Conservation (phyloP, 2,329 filamentous ascomycete genomes). For the Fusarium secorum region DNA sequence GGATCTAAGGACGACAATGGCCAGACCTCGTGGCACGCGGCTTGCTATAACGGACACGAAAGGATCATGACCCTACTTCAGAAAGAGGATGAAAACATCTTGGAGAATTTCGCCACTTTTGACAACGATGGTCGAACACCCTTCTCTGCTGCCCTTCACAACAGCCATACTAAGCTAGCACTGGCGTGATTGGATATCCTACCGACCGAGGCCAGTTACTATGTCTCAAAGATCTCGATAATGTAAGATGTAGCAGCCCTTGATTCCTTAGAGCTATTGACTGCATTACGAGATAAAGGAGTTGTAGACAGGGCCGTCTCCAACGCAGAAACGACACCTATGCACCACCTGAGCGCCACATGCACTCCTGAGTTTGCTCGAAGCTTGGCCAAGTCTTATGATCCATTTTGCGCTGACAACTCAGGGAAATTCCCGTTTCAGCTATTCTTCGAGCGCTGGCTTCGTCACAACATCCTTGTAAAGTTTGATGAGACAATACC, state of each 20-base stretch:
- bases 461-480: background rate
- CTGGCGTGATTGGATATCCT: background rate
- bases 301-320: accelerated
- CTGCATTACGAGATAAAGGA: background rate
- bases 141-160: background rate
- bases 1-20: too few relatives aligned
- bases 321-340: background rate
- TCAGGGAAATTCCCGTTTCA: background rate
- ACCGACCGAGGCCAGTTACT: background rate
- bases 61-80: background rate
- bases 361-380: background rate
- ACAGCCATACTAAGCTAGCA: background rate
- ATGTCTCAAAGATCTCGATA: background rate
- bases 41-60: too few relatives aligned
- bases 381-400: background rate
- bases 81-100: background rate
- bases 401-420: background rate
- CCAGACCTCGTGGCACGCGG: too few relatives aligned
- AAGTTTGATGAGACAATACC: background rate
- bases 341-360: background rate
- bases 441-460: background rate
- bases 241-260: background rate
- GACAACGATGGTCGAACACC: background rate
- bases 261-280: background rate
- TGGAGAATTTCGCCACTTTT: background rate